Base-by-base conservation (phyloP, 352 stramenopile genomes). In the Phytophthora cajani region DNA sequence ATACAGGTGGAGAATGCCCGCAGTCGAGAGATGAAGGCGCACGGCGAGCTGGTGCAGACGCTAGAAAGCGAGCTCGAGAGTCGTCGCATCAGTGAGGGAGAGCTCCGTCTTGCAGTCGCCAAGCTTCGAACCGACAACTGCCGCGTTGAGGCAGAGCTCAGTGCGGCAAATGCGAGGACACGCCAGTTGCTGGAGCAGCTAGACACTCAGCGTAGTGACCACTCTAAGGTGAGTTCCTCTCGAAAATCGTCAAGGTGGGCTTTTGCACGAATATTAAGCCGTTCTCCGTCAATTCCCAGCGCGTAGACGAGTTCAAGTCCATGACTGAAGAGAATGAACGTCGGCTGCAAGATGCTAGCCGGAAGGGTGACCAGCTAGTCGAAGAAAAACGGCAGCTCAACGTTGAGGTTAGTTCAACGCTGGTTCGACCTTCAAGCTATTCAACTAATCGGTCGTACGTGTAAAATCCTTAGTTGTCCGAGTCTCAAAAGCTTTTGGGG, bases 121-220 rank as follows among this genome's bases (percentile, higher is more conserved):
- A 87, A 82, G 49, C 42, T 87, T 40, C 66, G 81, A 9, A 67
- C 76, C 1, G 84, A 85, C 1, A 82, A 76, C 17, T 84, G 74
- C 9, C 76, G 81, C 1, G 47, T 87, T 1, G 84, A 88, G 27
- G 81, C 75, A 1, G 73, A 90, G 40, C 33, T 71, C 5, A 32
- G 55, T 58, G 54, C 56, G 19, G 25, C 58, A 40, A 50, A 63
- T 1, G 36, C 53, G 17, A 88, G 75, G n/a, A 14, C 40, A 10
- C 61, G 58, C 11, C 55, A 70, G 53, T 38, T 62, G 6, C 61
- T 61, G 27, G 47, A 79, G 12, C 53, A 75, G 14, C 62, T 69
- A 47, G 65, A 78, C 7, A 27, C 25, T 16, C 51, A 77, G 33
- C 46, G 73, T 14, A 42, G 19, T 1, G 50, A 64, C 27, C 57